phyloP scores from a whole-genome alignment of 2,329 filamentous ascomycete species.

The Graphilbum sp. region DNA sequence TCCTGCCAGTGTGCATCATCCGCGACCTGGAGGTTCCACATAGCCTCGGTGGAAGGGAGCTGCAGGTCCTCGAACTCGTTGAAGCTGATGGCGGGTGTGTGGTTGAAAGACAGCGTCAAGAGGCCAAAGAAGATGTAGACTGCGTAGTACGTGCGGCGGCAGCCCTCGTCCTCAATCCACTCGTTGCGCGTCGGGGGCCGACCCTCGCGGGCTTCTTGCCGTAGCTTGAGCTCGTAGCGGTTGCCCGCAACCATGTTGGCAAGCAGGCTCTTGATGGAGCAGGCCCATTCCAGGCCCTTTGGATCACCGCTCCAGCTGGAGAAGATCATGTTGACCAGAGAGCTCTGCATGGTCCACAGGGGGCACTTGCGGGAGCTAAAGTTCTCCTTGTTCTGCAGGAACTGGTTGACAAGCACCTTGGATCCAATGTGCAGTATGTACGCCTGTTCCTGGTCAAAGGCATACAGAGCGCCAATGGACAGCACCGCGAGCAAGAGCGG shows the following conservation, averaged over 20 bases:
- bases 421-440: conserved; percentile 96
- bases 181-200: conserved; percentile 63
- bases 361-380: conserved; percentile 97
- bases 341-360: conserved; percentile 96
- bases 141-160: conserved; percentile 90
- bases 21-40: conserved; percentile 74
- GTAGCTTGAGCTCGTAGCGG: conserved; percentile 86
- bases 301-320: conserved; percentile 98
- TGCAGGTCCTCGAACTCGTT: conserved; percentile 93
- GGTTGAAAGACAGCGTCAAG: conserved; percentile 89
- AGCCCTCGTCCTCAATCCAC: conserved; percentile 95
- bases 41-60: conserved; percentile 78
- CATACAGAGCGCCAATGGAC: conserved; percentile 90
- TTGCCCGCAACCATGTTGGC: conserved; percentile 99
- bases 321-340: conserved; percentile 95
- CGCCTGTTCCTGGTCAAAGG: conserved; percentile 91
- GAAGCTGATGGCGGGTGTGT: conserved; percentile 94
- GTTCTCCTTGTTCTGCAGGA: conserved; percentile 94
- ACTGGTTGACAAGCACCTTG: conserved; percentile 93
- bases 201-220: conserved; percentile 71
- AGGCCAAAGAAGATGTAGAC: conserved; percentile 99
- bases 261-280: conserved; percentile 93
- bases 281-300: conserved; percentile 95
- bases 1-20: conserved; percentile 80
- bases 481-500: conserved; percentile 77